Evolutionary conservation across 1,139 yeast genomes (phyloP), one percentile per base, ranked within the genome.

Genomic region (Sugiyamaella sp.): DNA sequence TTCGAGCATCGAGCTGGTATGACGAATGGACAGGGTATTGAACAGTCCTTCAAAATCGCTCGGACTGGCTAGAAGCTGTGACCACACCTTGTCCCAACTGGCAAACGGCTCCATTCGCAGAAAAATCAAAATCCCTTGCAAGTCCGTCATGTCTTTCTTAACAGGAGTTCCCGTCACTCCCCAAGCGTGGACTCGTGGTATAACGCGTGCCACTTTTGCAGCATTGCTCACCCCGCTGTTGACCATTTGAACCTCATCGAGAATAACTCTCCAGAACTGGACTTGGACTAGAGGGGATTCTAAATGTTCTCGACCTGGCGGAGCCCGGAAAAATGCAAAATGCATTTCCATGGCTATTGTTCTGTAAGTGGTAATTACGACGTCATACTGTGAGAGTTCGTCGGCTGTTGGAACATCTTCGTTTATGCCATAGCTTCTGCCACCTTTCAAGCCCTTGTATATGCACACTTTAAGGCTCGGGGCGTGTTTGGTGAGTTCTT

Each of bases 121-220:
- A 64, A 89, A 91, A 16, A 81, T 77, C 37, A 90, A 67, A 5
- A 89, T 76, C 0, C 96, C 86, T 52, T 80, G 82, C 53, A 90
- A 73, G 69, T 91, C 97, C 46, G 74, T 72, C 55, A 88, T 71
- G 45, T 80, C 76, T 59, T 80, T 81, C 59, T 83, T 81, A 9
- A 90, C 86, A 0, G 98, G 96, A 0, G 99, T 93, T 4, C 99
- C 99, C 0, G 96, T 87, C 0, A 90, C 97, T 5, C 96, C 97
- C 98, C 98, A 93, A 0, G 96, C 83, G 71, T 93, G 97, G 51
- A 82, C 80, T 51, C 97, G 74, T 2, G 96, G 95, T 21, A 93
- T 81, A 39, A 87, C 73, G 2, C 88, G 76, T 0, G 97, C 90
- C 55, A 89, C 88, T 58, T 81, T 83, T 22, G 95, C 89, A 1